Percentiles rank a stretch among this genome's conserved stretches.
Conservation (phyloP, 257 asterid species). For the Solanum dulcamara region DNA sequence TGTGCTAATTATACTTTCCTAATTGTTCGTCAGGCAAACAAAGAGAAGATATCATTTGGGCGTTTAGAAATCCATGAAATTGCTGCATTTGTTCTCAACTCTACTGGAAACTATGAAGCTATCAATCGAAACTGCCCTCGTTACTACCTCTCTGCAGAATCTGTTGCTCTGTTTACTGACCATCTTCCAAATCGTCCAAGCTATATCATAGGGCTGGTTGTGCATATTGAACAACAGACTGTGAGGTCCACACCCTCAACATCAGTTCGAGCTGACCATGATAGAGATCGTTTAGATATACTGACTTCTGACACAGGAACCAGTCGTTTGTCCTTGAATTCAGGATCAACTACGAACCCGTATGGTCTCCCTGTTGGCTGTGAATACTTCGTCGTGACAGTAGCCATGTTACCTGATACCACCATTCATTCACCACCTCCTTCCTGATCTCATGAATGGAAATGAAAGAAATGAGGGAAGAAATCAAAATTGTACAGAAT, state of each 20-base stretch:
- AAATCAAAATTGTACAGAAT: slow-evolving; percentile 32
- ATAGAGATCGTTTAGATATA: slow-evolving; percentile 23
- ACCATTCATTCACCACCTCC: slow-evolving; percentile 53
- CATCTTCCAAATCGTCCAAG: slow-evolving; percentile 62
- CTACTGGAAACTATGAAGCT: slow-evolving; percentile 73
- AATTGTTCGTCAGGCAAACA: slow-evolving; percentile 50
- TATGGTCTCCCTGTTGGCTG: slow-evolving; percentile 70
- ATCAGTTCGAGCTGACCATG: slow-evolving; percentile 22
- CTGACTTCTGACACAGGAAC: slow-evolving; percentile 37
- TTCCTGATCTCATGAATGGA: slow-evolving; percentile 81
- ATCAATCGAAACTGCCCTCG: slow-evolving; percentile 62
- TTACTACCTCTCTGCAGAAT: slow-evolving; percentile 83
- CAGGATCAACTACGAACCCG: slow-evolving; percentile 27
- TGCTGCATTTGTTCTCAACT: slow-evolving; percentile 84
- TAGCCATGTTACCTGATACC: slow-evolving; percentile 89
- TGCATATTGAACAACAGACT: slow-evolving; percentile 67
- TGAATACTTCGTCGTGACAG: slow-evolving; percentile 81
- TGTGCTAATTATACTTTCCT: neutral
- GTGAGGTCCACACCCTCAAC: slow-evolving; percentile 35
- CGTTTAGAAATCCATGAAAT: slow-evolving; percentile 75
- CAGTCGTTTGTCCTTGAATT: slow-evolving; percentile 20
- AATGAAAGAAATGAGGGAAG: slow-evolving; percentile 79
- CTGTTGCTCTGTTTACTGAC: slow-evolving; percentile 72
- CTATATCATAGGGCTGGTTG: slow-evolving; percentile 81
- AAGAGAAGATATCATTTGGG: slow-evolving; percentile 83